Evolutionary conservation across 306 rosid species (phyloP), one percentile per base, ranked within the genome.

Genomic region (Lathyrus sativus): DNA sequence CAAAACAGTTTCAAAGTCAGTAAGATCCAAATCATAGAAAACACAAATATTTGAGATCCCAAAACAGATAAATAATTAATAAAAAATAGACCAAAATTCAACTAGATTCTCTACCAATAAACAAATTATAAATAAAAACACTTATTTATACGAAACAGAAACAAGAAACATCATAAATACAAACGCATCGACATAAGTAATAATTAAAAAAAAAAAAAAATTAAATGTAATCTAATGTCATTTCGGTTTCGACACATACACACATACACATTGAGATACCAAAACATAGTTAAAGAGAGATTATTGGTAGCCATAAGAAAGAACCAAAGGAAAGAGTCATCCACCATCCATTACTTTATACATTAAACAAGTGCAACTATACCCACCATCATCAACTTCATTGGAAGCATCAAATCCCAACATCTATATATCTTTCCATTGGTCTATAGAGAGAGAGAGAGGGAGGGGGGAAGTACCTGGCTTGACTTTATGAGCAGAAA

Each of bases 21-120:
- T 61, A 51, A 79, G 70, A 73, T 62, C 76, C 43, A 70, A 65
- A 53, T 42, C 62, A 39, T 61, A 57, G 58, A 69, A 61, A 65
- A 65, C 4, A 43, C 14, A 70, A 68, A 29, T 73, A 42, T 7
- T 53, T 62, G 53, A 80, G 78, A 84, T 82, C 83, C 85, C 76
- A 28, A 69, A 43, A 14, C 3, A 44, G 15, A 43, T 55, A 43
- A 74, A 51, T 15, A 73, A 31, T 51, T 17, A 49, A 49, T 43
- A 6, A 64, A 61, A 37, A 38, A 38, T 18, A 63, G 1, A 22
- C 1, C 53, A 63, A 2, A 64, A 7, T 45, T 14, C 39, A 65
- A 44, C 56, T n/a, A 65, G 50, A 33, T 65, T 45, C 57, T 22
- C 41, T 9, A 13, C 1, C 39, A 22, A 42, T 39, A 57, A 57